Conservation (phyloP, 2,329 filamentous ascomycete species). For the Epichloe sp. region DNA sequence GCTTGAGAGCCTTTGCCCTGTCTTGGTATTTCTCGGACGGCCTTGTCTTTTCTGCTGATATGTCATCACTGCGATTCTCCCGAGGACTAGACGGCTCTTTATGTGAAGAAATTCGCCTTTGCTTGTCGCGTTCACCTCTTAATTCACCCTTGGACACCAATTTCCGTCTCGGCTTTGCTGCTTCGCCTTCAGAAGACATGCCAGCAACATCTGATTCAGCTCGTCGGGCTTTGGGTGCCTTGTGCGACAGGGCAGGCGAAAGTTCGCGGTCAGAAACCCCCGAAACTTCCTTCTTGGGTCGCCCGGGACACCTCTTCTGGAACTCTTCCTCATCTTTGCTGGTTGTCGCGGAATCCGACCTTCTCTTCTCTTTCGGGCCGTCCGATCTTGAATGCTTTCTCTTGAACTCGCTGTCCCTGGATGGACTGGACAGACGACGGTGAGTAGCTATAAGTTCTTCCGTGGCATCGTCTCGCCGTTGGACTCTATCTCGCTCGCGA, state of each 20-base stretch:
- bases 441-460: constrained; percentile 32
- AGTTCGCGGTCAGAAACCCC: constrained; percentile 40
- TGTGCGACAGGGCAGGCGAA: constrained; percentile 34
- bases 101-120: constrained; percentile 32
- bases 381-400: constrained; percentile 30
- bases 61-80: constrained; percentile 36
- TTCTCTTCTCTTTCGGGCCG: constrained; percentile 37
- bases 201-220: constrained; percentile 39
- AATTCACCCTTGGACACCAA: constrained; percentile 50
- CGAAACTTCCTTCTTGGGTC: constrained; percentile 42
- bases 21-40: constrained; percentile 44
- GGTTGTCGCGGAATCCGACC: constrained; percentile 27
- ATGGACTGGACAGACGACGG: constrained; percentile 35
- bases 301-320: constrained; percentile 37
- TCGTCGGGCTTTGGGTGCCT: constrained; percentile 37
- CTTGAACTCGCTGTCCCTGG: constrained; percentile 29
- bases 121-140: constrained; percentile 44
- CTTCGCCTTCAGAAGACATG: constrained; percentile 43
- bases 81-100: constrained; percentile 40
- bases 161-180: constrained; percentile 47
- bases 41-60: constrained; percentile 33
- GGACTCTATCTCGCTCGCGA: constrained; percentile 28
- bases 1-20: constrained; percentile 45
- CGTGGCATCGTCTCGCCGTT: constrained; percentile 29
- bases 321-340: constrained; percentile 33